Percentiles rank a stretch among this genome's conserved stretches.
phyloP scores from a whole-genome alignment of 495 filamentous ascomycete species.

The Massariosphaeria phaeospora region DNA sequence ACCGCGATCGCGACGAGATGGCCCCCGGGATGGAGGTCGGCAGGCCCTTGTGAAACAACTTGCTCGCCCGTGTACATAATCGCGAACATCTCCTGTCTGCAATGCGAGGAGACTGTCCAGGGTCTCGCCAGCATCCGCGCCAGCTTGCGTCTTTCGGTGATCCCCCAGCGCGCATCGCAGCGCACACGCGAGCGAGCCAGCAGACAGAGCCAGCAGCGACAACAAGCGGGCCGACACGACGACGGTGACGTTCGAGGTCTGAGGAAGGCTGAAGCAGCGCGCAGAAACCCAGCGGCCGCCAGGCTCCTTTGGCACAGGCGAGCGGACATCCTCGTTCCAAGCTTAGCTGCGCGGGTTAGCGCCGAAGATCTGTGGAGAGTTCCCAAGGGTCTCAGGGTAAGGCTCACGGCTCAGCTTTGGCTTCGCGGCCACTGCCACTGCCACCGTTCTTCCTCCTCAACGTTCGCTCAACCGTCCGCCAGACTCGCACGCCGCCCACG shows the following conservation, averaged over 20 bases:
- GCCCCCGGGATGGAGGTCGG: slow-evolving; percentile 1
- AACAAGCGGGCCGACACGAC: too few species aligned
- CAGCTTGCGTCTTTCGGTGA: slow-evolving; percentile 10
- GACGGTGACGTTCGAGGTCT: too few species aligned
- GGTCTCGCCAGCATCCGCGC: neutral
- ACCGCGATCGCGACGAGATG: neutral
- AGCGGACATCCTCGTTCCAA: too few species aligned
- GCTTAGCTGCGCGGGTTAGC: too few species aligned
- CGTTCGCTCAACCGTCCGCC: too few species aligned
- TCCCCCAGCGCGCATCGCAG: too few species aligned
- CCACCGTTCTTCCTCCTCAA: neutral
- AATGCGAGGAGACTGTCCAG: slow-evolving; percentile 21
- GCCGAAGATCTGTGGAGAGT: too few species aligned
- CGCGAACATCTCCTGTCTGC: slow-evolving; percentile 20
- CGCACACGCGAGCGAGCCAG: too few species aligned
- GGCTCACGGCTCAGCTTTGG: neutral
- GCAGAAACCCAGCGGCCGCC: too few species aligned
- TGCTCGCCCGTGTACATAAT: slow-evolving; percentile 11
- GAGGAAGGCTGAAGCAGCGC: too few species aligned
- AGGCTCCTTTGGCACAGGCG: slow-evolving; percentile 8
- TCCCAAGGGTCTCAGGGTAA: neutral
- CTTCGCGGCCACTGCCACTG: neutral
- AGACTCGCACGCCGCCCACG: neutral
- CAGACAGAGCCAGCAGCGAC: too few species aligned
- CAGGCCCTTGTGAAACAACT: slow-evolving; percentile 23